phyloP scores from a whole-genome alignment of 2,329 filamentous ascomycete genomes.

The Cladobotryum protrusum region DNA sequence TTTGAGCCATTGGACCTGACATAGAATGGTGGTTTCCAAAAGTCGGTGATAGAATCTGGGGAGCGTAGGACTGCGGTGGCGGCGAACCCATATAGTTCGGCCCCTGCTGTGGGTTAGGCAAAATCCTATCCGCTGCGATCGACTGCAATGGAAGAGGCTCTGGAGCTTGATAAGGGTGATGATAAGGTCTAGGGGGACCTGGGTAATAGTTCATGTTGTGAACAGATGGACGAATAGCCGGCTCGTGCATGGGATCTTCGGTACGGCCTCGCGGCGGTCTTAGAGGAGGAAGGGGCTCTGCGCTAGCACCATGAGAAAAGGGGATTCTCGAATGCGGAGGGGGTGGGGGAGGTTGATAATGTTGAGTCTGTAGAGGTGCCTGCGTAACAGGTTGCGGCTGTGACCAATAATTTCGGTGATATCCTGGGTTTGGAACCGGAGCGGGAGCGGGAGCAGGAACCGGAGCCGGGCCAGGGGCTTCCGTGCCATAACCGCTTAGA shows the following conservation, averaged over 20 bases:
- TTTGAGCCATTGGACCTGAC: conserved; percentile 27
- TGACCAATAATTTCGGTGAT: conserved; percentile 29
- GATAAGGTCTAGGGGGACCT: conserved; percentile 24
- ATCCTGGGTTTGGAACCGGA: conserved; percentile 13
- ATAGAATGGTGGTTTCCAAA: conserved; percentile 27
- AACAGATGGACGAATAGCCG: conserved; percentile 24
- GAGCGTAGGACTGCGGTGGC: conserved; percentile 25
- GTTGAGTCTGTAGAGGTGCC: conserved; percentile 18
- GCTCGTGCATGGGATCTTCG: conserved; percentile 28
- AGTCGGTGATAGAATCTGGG: conserved; percentile 32
- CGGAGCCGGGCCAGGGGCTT: conserved; percentile 17
- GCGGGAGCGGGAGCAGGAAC: conserved; percentile 5
- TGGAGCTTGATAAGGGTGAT: conserved; percentile 25
- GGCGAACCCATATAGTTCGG: conserved; percentile 31
- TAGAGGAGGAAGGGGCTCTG: conserved; percentile 33
- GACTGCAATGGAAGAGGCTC: conserved; percentile 26
- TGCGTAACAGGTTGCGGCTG: conserved; percentile 23
- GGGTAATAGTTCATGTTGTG: conserved; percentile 24
- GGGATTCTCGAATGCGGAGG: conserved; percentile 26
- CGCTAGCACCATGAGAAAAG: conserved; percentile 29
- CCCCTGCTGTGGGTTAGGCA: conserved; percentile 29
- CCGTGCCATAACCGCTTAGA: conserved; percentile 25
- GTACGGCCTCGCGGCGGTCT: conserved; percentile 31
- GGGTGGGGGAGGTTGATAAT: conserved; percentile 21
- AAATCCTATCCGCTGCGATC: conserved; percentile 26